Conservation (phyloP, 108 stramenopile species). For the Conticribra guillardii region DNA sequence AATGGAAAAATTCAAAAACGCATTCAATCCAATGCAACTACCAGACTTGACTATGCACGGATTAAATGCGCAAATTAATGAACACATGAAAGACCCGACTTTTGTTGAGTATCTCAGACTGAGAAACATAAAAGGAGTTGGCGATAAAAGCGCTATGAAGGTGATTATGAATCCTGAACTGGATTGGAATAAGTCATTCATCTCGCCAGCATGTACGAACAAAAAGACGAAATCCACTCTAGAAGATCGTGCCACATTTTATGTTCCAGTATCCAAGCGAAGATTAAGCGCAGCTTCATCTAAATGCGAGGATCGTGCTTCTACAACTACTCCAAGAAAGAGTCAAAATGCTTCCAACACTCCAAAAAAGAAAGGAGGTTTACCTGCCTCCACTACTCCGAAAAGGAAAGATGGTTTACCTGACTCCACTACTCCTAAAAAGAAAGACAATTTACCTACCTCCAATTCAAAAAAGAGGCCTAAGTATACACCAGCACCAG, state of each 20-base stretch:
- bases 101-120: slow-evolving; percentile 44
- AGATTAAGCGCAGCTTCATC: too few relatives aligned
- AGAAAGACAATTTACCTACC: too few relatives aligned
- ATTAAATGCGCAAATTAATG: slow-evolving; percentile 34
- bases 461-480: too few relatives aligned
- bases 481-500: too few relatives aligned
- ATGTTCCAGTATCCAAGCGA: too few relatives aligned
- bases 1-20: slow-evolving; percentile 21
- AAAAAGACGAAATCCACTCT: slow-evolving; percentile 22
- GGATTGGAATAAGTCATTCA: slow-evolving; percentile 42
- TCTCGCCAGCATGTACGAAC: slow-evolving; percentile 24
- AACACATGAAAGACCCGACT: slow-evolving; percentile 43
- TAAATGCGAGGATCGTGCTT: too few relatives aligned
- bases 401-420: too few relatives aligned
- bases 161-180: slow-evolving; percentile 45
- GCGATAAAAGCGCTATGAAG: slow-evolving; percentile 49
- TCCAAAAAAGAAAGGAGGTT: too few relatives aligned
- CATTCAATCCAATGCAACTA: slow-evolving; percentile 31
- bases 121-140: slow-evolving; percentile 22
- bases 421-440: too few relatives aligned
- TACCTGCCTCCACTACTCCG: too few relatives aligned
- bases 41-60: slow-evolving; percentile 39
- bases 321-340: too few relatives aligned
- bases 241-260: slow-evolving; percentile 33
- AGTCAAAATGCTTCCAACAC: too few relatives aligned